These are phyloP conservation scores for Erigeron philadelphicus DNA, from an alignment of 140 eudicot species.

Conservation along the genomic window DNA sequence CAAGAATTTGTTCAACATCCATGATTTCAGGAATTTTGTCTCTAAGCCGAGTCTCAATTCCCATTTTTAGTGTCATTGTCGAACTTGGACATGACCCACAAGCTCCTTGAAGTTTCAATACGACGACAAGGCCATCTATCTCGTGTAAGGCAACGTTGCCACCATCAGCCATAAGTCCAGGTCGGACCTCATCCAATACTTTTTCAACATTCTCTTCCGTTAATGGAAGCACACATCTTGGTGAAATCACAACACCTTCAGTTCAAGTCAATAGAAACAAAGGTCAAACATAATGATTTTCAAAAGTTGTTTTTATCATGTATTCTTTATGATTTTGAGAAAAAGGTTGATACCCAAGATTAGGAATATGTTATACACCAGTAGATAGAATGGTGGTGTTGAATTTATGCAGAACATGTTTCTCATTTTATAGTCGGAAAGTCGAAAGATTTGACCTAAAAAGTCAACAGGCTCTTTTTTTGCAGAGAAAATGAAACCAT, in stretches of 20 bases:
- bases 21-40: slow-evolving; percentile 91
- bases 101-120: slow-evolving; percentile 84
- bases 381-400: background rate
- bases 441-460: slow-evolving; percentile 6
- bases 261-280: slow-evolving; percentile 5
- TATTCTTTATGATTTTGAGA: background rate
- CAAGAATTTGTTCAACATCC: slow-evolving; percentile 75
- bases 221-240: slow-evolving; percentile 68
- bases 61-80: slow-evolving; percentile 79
- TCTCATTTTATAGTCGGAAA: background rate
- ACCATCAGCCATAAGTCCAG: slow-evolving; percentile 96
- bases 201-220: slow-evolving; percentile 94
- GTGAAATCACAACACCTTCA: slow-evolving; percentile 52
- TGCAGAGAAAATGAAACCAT: too few species aligned
- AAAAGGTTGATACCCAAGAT: slow-evolving; percentile 2
- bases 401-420: background rate
- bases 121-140: slow-evolving; percentile 86
- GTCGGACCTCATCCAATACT: slow-evolving; percentile 88
- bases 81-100: slow-evolving; percentile 99
- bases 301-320: background rate
- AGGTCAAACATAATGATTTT: background rate
- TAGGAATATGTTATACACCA: background rate
- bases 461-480: background rate
- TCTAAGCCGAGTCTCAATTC: slow-evolving; percentile 78
- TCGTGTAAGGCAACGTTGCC: slow-evolving; percentile 91